Base-by-base conservation (phyloP, 2,329 filamentous ascomycete species). In the Kalmusia sp. region DNA sequence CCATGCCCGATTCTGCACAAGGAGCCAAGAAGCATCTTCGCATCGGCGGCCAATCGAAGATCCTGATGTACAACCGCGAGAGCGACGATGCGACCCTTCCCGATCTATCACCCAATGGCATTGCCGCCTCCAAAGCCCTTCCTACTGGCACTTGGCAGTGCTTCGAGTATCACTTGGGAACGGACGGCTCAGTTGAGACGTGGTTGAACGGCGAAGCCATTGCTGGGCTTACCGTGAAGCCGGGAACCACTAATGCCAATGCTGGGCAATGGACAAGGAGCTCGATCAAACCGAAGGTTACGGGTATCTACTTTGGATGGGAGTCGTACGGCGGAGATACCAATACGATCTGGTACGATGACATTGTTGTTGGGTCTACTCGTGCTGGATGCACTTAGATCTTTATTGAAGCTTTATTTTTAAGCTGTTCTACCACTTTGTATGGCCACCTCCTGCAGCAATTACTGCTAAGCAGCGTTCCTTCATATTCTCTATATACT, bases 1-100 rank as follows among this genome's bases (percentile, higher is more conserved):
- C 84, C 17, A 86, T 87, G 83, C 80, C 83, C 2, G 84, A 87
- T 72, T 75, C 82, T 0, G 76, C 81, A 2, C 82, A 83, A 54
- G 82, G 80, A 54, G 68, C 70, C 38, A 80, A 80, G 49, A 86
- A 87, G 72, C 83, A 87, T 62, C 81, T 87, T 27, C 83, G 84
- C 51, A 85, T 87, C 54, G 84, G 84, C 37, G 84, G 84, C 4
- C 84, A 86, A 70, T 81, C 73, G 73, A 78, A 80, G 58, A 86
- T 87, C 64, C 71, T 87, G 28, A 86, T 87, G 84, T 87, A 82
- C 77, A 87, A 87, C 77, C 83, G 83, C 68, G 84, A 87, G 64
- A 79, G 79, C 14, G 84, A 87, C 68, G 84, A 87, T 55, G 84
- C 84, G 0, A 87, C 84, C 1, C 80, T 87, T 0, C 84, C 84